phyloP scores from a whole-genome alignment of 305 asterid genomes.

The Fraxinus platypoda region DNA sequence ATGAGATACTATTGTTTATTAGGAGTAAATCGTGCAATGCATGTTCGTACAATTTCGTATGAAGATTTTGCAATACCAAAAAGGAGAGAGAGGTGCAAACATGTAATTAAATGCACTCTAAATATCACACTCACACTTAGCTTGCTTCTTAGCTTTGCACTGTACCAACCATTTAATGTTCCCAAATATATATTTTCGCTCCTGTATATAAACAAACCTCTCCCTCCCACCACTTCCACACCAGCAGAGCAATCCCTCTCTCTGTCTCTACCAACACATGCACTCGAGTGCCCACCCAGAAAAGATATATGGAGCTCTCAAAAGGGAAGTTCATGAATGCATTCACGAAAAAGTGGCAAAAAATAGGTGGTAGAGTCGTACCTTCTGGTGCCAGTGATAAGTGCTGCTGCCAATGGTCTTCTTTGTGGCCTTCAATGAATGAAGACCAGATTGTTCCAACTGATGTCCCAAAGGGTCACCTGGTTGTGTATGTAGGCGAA shows the following conservation, averaged over 20 bases:
- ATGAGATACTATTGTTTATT: conserved; percentile 25
- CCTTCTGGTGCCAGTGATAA: conserved; percentile 41
- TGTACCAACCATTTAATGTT: conserved; percentile 40
- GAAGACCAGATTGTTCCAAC: conserved; percentile 60
- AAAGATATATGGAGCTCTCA: conserved; percentile 31
- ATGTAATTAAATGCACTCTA: conserved; percentile 17
- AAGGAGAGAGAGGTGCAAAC: conserved; percentile 24
- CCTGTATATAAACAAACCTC: conserved; percentile 44
- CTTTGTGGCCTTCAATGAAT: conserved; percentile 36
- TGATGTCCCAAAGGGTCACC: conserved; percentile 92
- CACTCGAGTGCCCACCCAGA: not conserved
- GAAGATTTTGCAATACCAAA: conserved; percentile 23
- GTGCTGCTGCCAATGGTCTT: conserved; percentile 49
- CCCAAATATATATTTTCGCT: conserved; percentile 25
- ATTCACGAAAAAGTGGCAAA: conserved; percentile 53
- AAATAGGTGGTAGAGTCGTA: conserved; percentile 33
- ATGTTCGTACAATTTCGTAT: conserved; percentile 73
- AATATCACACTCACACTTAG: conserved; percentile 40
- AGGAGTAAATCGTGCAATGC: conserved; percentile 31
- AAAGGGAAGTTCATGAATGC: conserved; percentile 45
- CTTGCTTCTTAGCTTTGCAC: conserved; percentile 44
- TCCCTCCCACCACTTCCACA: conserved; percentile 29
- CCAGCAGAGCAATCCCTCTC: not conserved
- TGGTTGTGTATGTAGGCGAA: conserved; percentile 84
- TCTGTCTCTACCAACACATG: not conserved